These are phyloP conservation scores for Aphanomyces astaci DNA, from an alignment of 352 stramenopile species.

Conservation along the genomic window DNA sequence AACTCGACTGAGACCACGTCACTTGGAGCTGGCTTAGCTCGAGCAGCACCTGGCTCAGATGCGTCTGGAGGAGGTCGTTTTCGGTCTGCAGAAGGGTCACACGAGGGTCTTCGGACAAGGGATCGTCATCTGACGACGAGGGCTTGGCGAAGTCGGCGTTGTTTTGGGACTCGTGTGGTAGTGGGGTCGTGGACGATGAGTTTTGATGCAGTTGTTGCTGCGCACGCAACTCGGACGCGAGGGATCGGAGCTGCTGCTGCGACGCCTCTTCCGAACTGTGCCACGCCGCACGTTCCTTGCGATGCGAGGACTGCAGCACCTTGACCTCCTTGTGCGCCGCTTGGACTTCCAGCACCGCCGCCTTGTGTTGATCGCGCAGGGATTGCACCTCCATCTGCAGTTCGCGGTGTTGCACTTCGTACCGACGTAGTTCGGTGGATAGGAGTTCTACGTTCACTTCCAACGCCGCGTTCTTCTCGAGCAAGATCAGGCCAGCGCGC, in stretches of 20 bases:
- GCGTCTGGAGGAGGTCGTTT: slow-evolving; percentile 2
- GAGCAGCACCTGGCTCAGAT: neutral
- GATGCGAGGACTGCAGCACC: neutral
- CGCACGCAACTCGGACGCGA: slow-evolving; percentile 1
- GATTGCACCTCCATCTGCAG: slow-evolving; percentile 35
- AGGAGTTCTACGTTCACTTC: slow-evolving; percentile 50
- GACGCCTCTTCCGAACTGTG: neutral
- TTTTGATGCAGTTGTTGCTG: too few relatives aligned
- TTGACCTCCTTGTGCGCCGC: slow-evolving; percentile 14
- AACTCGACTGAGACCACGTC: slow-evolving; percentile 44
- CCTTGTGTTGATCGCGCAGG: slow-evolving; percentile 30
- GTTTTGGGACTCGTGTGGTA: neutral
- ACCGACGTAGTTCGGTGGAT: slow-evolving; percentile 42
- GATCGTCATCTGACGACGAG: neutral
- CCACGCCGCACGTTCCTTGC: neutral
- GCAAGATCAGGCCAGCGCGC: slow-evolving; percentile 54
- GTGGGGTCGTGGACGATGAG: too few relatives aligned
- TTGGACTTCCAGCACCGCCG: slow-evolving; percentile 14
- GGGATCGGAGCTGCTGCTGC: neutral
- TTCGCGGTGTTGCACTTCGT: slow-evolving; percentile 34
- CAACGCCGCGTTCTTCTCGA: slow-evolving; percentile 68
- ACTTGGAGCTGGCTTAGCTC: slow-evolving; percentile 50
- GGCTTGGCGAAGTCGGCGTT: neutral
- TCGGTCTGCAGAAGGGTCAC: neutral
- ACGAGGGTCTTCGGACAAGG: slow-evolving; percentile 1